Base-by-base conservation (phyloP, 2,329 filamentous ascomycete genomes). In the Aspergillus versicolor region DNA sequence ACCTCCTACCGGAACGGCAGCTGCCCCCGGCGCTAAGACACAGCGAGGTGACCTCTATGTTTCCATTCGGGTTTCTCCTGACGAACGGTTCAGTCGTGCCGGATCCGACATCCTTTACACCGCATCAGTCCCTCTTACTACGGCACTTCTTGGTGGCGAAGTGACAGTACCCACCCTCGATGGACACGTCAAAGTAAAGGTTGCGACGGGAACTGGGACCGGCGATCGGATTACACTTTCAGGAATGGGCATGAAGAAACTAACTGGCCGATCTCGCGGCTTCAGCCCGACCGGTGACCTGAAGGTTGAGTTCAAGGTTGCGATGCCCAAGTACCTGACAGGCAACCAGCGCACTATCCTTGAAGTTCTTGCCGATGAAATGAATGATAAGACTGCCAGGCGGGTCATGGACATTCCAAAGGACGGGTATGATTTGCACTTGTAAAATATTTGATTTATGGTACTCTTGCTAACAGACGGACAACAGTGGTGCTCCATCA, bases 281-380 rank as follows among this genome's bases (percentile, higher is more conserved):
- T 71, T 71, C 53, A 69, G 62, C 32, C 83, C 82, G 40, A 84
- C 82, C 30, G 94, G 94, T 62, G 94, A 99, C 70, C 78, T 99
- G 59, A 88, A 86, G 71, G 92, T 99, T 6, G 93, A 99, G 73
- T 99, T 96, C 83, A 91, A 91, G 73, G 90, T 99, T 45, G 80
- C 84, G 54, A 96, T 97, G 91, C 94, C 94, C 45, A 97, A 96
- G 77, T 97, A 93, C 69, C 81, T 99, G 63, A 91, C 84, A 54
- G 84, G 89, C 45, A 97, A 96, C 77, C 92, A 99, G 79, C 84
- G 94, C 53, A 95, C 91, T 1, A 89, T 99, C 58, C 78, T 96
- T 44, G 94, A 99, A 79, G 93, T 97, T 85, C 84, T 99, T 63
- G 94, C 94, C 6, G 92, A 99, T 67, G 94, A 99, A 79, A 89